Base-by-base conservation (phyloP, 495 filamentous ascomycete genomes). In the Saxophila tyrrhenica region DNA sequence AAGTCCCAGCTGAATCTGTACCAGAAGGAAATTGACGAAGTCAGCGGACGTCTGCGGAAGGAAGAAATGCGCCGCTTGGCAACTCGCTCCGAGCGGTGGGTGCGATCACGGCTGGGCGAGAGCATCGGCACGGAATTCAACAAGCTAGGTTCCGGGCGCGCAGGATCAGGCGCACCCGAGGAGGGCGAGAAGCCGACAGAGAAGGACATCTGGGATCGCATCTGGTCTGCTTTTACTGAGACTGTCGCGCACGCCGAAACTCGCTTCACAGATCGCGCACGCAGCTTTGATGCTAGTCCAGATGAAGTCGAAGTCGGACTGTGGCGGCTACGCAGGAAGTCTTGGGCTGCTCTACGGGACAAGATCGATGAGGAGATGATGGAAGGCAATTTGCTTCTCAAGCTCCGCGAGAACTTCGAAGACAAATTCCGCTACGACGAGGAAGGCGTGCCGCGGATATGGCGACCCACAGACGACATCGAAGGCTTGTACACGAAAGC, bases 351-450 rank as follows among this genome's bases (percentile, higher is more conserved):
- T 8, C 72, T 98, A 52, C 78, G 85, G 25, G 82, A 86, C 42
- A 94, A 87, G 71, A 87, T 98, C 60, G 94, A 96, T 20, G 92
- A 98, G 66, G 92, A 98, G 67, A 88, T 97, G 68, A 91, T 90
- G 78, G 92, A 97, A 69, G 90, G 91, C 54, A 98, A 97, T 65
- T 78, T 98, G 50, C 72, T 98, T 8, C 77, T 98, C 55, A 98
- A 98, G 69, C 78, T 98, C 25, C 83, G 92, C 7, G 92, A 98
- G 71, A 97, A 96, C 69, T 98, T 98, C 59, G 92, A 98, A 63
- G 92, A 98, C 70, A 95, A 94, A 65, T 98, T 98, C 77, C 86
- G 92, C 52, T 98, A 98, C 62, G 94, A 98, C 58, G 90, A 94
- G 46, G 82, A 80, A 15, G 94, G 94, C 35, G 94, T 98, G 2